Conservation (phyloP, 2,329 filamentous ascomycete genomes). For the Sordariomycetes sp. region DNA sequence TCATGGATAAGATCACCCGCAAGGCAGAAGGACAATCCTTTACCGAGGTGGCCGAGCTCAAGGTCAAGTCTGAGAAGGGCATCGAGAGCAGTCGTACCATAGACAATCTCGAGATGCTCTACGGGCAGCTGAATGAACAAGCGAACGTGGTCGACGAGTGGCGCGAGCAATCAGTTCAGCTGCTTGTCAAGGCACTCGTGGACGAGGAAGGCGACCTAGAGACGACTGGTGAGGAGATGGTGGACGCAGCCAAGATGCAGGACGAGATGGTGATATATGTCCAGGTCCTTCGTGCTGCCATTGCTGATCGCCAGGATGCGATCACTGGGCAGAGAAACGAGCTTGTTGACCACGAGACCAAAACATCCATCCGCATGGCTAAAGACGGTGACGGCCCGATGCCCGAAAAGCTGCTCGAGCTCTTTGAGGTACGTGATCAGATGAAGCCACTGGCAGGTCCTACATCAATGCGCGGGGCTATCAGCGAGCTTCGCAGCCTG, state of each 20-base stretch:
- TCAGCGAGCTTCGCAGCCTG: conserved; percentile 59
- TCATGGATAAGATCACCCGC: conserved; percentile 54
- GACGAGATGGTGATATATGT: conserved; percentile 86
- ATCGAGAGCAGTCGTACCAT: conserved; percentile 64
- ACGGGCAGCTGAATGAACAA: conserved; percentile 61
- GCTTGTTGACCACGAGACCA: conserved; percentile 65
- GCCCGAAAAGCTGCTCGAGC: conserved; percentile 49
- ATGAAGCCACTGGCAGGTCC: conserved; percentile 39
- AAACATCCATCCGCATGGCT: conserved; percentile 50
- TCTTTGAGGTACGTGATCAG: conserved; percentile 36
- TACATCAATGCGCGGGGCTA: conserved; percentile 60
- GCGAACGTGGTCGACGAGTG: conserved; percentile 62
- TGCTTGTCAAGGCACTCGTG: conserved; percentile 66
- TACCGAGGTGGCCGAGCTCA: conserved; percentile 49
- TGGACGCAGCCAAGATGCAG: conserved; percentile 76
- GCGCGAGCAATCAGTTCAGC: conserved; percentile 62
- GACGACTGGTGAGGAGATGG: conserved; percentile 81
- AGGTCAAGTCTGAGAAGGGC: conserved; percentile 46
- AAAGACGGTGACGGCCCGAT: conserved; percentile 58
- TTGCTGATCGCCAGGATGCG: conserved; percentile 70
- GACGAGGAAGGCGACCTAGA: conserved; percentile 71
- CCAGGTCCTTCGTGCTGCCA: conserved; percentile 62
- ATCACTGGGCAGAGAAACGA: conserved; percentile 71
- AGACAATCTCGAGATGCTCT: conserved; percentile 57
- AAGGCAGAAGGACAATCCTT: conserved; percentile 46